Percentiles rank a stretch among this genome's conserved stretches.
phyloP scores from a whole-genome alignment of 75 land plant genomes.

The Gnetum montanum region DNA sequence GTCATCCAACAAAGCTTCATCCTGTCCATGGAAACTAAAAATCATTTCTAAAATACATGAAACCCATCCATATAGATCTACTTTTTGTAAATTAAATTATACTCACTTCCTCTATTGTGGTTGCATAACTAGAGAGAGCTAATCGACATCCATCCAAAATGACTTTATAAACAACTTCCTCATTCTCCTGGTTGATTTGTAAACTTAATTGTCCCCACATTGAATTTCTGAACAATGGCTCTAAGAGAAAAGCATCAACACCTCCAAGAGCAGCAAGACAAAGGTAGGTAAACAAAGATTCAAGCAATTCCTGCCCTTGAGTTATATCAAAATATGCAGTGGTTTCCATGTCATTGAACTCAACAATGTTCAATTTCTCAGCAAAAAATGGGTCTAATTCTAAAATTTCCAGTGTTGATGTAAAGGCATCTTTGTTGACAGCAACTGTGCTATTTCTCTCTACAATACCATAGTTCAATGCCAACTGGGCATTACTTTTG shows the following conservation, averaged over 20 bases:
- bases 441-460: conserved; percentile 18
- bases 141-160: conserved; percentile 57
- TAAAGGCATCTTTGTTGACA: not conserved
- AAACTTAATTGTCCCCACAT: conserved; percentile 74
- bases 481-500: conserved; percentile 65
- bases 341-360: conserved; percentile 64
- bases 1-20: conserved; percentile 34
- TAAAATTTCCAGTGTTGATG: conserved; percentile 36
- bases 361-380: conserved; percentile 91
- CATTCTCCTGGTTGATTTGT: conserved; percentile 85
- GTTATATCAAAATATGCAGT: conserved; percentile 64
- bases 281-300: conserved; percentile 59
- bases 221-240: conserved; percentile 73
- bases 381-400: conserved; percentile 75
- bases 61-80: too few species aligned
- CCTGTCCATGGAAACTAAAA: conserved; percentile 29
- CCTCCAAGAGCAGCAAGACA: conserved; percentile 77
- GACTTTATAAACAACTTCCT: conserved; percentile 67
- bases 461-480: conserved; percentile 52
- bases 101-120: conserved; percentile 77
- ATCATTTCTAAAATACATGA: too few species aligned
- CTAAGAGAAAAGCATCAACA: conserved; percentile 82
- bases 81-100: too few species aligned
- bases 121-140: conserved; percentile 58
- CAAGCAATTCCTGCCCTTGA: conserved; percentile 54